Conservation (phyloP, 176 grass and related monocot species). For the Carex littledalei region DNA sequence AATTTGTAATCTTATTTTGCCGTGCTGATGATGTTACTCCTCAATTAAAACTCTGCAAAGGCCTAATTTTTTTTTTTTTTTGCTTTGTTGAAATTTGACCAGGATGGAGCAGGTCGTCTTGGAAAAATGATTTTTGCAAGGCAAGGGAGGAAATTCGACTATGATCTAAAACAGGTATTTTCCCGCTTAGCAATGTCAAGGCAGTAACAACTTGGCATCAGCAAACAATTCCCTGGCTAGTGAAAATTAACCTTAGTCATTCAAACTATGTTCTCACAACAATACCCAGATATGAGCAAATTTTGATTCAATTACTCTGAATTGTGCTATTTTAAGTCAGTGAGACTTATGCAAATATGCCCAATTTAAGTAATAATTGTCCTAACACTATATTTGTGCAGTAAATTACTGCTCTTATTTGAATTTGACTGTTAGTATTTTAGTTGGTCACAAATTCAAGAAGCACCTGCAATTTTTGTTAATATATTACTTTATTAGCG, state of each 20-base stretch:
- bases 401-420: neutral
- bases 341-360: neutral
- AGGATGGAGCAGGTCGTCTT: conserved; percentile 95
- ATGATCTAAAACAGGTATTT: conserved; percentile 96
- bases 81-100: conserved; percentile 11
- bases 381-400: neutral
- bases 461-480: neutral
- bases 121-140: conserved; percentile 99
- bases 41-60: neutral
- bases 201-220: neutral
- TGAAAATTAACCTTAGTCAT: neutral
- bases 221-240: neutral
- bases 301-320: neutral
- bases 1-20: neutral
- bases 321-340: neutral
- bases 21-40: neutral
- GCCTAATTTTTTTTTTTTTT: neutral
- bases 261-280: neutral
- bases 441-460: neutral
- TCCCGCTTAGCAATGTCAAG: neutral
- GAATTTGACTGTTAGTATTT: neutral
- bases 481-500: neutral
- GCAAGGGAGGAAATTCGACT: conserved; percentile 98
- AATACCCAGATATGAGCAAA: neutral
- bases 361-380: neutral